Evolutionary conservation across 1,139 yeast species (phyloP), one percentile per base, ranked within the genome.

Genomic region (Debaryomycetaceae sp.): DNA sequence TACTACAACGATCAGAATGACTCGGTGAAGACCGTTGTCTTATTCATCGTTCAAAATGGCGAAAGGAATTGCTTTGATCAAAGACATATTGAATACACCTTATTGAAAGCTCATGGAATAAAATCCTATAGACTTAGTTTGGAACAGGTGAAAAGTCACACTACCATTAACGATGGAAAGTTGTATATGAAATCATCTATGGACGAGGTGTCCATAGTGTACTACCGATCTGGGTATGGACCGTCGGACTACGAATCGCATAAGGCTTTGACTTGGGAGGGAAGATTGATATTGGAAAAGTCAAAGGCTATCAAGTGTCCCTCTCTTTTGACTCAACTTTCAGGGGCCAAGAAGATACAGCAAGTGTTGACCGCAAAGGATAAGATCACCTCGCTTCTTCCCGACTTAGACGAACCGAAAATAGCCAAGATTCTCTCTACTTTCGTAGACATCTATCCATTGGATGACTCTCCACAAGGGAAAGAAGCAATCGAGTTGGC

Each of bases 31-130:
- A 75, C 87, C 0, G 75, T 86, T n/a, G 79, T 93, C 1, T 71
- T 90, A 42, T 83, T 91, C 57, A 79, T 93, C 23, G 89, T 87
- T 1, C 98, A 93, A 63, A 84, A 89, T 5, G 78, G 78, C 37
- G 99, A 93, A 64, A 74, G 95, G 51, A 95, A 93, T 61, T 84
- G 88, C 38, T 86, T 89, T 65, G 99, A 93, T 62, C 99, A 93
- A 66, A 80, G 96, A 56, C 80, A 81, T 40, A 63, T 93, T 41
- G 98, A 93, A 61, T 88, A 83, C 59, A 73, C 80, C 24, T 71
- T 93, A 40, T 68, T 85, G 53, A 66, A 75, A 11, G 63, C 74
- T 11, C 78, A 80, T 59, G 80, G 79, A 5, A 68, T 90, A 38
- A 75, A 72, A 49, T 78, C 90, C 7, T 73, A 75, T 44, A 76